Base-by-base conservation (phyloP, 345 rosid species). In the Syzygium grande region DNA sequence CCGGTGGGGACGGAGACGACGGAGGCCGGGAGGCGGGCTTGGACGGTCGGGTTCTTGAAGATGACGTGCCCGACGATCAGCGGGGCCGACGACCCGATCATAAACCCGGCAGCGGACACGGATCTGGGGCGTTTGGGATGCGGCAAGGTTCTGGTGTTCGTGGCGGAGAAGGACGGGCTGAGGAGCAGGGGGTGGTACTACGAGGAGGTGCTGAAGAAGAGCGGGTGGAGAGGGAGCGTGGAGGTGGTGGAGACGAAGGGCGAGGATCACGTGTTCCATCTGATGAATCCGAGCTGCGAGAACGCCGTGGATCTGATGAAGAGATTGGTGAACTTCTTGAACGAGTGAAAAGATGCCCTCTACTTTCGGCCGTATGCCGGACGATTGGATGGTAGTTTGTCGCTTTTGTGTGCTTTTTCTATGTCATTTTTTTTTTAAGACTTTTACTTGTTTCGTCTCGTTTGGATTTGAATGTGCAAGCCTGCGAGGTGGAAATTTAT, bases 101-200 rank as follows among this genome's bases (percentile, higher is more conserved):
- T 92, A 85, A 92, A 93, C 61, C 94, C 95, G 29, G 90, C 12
- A 1, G 84, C 49, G 87, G 90, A 88, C 52, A 86, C 90, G 51
- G 86, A 91, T 27, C 86, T 93, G 87, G 52, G 78, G 23, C 87
- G n/a, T 2, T 19, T 93, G 52, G 85, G 87, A 80, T 89, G 85
- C 85, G 90, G 78, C 3, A 92, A 79, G 88, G 88, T 91, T 68
- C 86, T 89, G 84, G 93, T 93, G 49, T 86, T 87, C 30, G 90
- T 92, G 79, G 92, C 92, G 1, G 91, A 90, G 90, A 85, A 77
- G 55, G 95, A 92, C 85, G 46, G n/a, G 53, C 23, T 92, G 63
- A 91, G 87, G 53, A 73, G 65, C 43, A 53, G 88, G 25, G 90
- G 90, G 1, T 41, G 84, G 86, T n/a, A 52, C 80, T 87, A 87